Conservation (phyloP, 1,284 basidiomycete species). For the Hypsizygus ulmarius region DNA sequence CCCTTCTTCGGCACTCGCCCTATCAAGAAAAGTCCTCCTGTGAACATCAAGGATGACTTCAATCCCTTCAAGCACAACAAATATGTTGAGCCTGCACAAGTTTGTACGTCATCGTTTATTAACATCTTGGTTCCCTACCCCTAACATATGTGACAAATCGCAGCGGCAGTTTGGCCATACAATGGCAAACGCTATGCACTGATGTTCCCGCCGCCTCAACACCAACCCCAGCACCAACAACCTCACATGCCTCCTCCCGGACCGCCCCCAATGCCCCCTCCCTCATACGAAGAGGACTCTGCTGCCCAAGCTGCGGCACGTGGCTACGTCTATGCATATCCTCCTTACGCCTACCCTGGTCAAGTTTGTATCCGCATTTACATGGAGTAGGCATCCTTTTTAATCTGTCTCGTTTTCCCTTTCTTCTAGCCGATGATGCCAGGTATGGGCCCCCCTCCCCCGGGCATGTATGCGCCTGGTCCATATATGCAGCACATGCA, state of each 20-base stretch:
- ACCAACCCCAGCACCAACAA: conserved; percentile 55
- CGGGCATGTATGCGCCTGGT: conserved; percentile 69
- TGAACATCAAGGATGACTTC: conserved; percentile 91
- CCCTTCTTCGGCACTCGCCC: conserved; percentile 84
- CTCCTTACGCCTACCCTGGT: conserved; percentile 70
- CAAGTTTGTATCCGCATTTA: conserved; percentile 47
- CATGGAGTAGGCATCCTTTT: conserved; percentile 3
- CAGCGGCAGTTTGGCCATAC: conserved; percentile 84
- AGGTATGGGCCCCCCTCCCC: conserved; percentile 74
- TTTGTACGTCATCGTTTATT: conserved; percentile 51
- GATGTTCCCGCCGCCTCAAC: conserved; percentile 65
- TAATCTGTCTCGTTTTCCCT: conserved; percentile 10
- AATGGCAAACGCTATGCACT: conserved; percentile 81
- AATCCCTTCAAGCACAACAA: conserved; percentile 90
- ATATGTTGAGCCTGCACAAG: conserved; percentile 68
- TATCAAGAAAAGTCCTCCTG: conserved; percentile 67
- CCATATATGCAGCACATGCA: conserved; percentile 82
- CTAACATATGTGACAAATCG: conserved; percentile 2
- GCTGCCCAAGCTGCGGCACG: conserved; percentile 58
- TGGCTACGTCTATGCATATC: conserved; percentile 70
- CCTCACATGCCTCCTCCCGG: conserved; percentile 64
- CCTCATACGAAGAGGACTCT: conserved; percentile 71
- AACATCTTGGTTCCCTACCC: not conserved
- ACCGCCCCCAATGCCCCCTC: conserved; percentile 65
- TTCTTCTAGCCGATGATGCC: conserved; percentile 72